Conservation (phyloP, 2,329 filamentous ascomycete genomes). For the Basipetospora chlamydospora region DNA sequence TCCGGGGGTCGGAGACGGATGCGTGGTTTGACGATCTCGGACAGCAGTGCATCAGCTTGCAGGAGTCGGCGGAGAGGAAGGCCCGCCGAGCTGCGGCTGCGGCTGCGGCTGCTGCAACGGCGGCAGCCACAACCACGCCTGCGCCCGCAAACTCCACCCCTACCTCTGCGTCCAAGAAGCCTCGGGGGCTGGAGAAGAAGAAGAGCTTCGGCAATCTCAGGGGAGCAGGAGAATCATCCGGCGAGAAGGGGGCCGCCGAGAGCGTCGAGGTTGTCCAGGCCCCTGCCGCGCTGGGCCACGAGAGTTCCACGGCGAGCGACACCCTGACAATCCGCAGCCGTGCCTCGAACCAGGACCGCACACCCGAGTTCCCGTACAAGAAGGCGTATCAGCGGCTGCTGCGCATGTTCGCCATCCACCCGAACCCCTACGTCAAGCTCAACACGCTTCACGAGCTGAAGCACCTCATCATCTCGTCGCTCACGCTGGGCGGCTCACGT, state of each 20-base stretch:
- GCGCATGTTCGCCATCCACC: slow-evolving; percentile 75
- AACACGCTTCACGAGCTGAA: slow-evolving; percentile 72
- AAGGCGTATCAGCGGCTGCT: slow-evolving; percentile 68
- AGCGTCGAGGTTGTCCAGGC: slow-evolving; percentile 14
- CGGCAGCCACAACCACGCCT: slow-evolving; percentile 10
- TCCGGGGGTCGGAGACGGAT: slow-evolving; percentile 86
- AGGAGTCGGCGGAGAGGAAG: slow-evolving; percentile 37
- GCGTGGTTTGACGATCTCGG: slow-evolving; percentile 63
- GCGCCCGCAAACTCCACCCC: slow-evolving; percentile 20
- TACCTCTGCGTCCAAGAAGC: slow-evolving; percentile 23
- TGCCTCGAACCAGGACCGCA: slow-evolving; percentile 7
- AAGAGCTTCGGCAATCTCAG: slow-evolving; percentile 52
- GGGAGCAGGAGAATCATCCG: slow-evolving; percentile 1
- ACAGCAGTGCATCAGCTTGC: slow-evolving; percentile 49
- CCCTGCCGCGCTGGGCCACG: slow-evolving; percentile 23
- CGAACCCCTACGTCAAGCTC: slow-evolving; percentile 77
- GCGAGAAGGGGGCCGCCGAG: background rate
- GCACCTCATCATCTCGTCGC: slow-evolving; percentile 62
- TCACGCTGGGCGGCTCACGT: slow-evolving; percentile 27
- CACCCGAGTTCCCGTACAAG: slow-evolving; percentile 59
- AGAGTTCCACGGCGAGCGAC: slow-evolving; percentile 21
- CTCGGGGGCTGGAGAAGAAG: slow-evolving; percentile 46
- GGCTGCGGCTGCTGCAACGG: slow-evolving; percentile 16
- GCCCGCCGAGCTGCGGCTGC: slow-evolving; percentile 19
- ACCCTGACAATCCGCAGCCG: slow-evolving; percentile 19